Evolutionary conservation across 768 basidiomycete genomes (phyloP), one percentile per base, ranked within the genome.

Genomic region (Phaffia australis): DNA sequence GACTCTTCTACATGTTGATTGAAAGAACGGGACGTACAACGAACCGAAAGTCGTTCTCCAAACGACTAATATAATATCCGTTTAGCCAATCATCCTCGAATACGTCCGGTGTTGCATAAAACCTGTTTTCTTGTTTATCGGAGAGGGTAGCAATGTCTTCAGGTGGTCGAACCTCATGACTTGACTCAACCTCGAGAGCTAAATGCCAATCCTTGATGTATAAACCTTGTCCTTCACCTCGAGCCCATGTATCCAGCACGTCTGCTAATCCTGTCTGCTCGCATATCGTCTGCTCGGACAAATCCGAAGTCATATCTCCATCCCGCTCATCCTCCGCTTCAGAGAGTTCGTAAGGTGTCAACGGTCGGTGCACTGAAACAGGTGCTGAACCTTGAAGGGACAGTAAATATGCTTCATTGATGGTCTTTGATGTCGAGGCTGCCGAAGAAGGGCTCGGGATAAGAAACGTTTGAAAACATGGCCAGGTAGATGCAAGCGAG

Each of bases 171-270:
- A 4, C 35, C 11, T 11, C 35, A 42, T 42, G 35, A 11, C 35
- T 42, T 11, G 35, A 42, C 56, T 75, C 75, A 16, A 75, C 63
- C 59, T 70, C 66, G 27, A 66, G 70, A 25, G 71, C 60, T 27
- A 76, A 64, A 72, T 77, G 76, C 75, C 76, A 77, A 64, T 77
- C 76, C 60, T 76, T 77, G 25, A 77, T 72, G 68, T 77, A 77
- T 19, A 75, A 48, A 8, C 70, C 70, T 0, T 54, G 19, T 11
- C 72, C 69, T 11, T 64, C 62, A 3, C 66, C 74, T 15, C 7
- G 48, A 48, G 72, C 70, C 76, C 76, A 77, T 0, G 71, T 35
- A 58, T 74, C 73, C 27, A 76, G 51, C 1, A 77, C 75, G 16
- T 76, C 72, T 3, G 60, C 63, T 0, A 77, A 60, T 15, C 69